Conservation (phyloP, 345 rosid species). For the Acer campestre region DNA sequence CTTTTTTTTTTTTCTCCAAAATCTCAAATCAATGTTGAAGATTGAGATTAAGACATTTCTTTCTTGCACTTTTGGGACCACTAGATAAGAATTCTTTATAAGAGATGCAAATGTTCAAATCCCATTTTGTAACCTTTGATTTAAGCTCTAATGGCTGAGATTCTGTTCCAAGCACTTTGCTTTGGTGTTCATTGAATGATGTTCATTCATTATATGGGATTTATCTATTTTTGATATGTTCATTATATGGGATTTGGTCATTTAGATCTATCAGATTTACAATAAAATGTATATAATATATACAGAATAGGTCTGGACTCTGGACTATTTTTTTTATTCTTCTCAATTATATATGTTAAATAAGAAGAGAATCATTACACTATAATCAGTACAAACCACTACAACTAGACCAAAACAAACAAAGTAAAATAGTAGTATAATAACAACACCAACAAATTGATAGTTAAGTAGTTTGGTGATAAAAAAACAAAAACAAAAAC, state of each 20-base stretch:
- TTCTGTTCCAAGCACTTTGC: not conserved
- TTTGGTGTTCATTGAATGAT: not conserved
- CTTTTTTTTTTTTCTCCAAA: not conserved
- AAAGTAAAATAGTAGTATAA: too few species aligned
- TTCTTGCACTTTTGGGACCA: constrained; percentile 22
- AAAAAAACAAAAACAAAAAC: not conserved
- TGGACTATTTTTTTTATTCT: not conserved
- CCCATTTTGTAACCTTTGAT: not conserved
- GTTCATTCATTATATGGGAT: too few species aligned
- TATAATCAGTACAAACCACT: too few species aligned
- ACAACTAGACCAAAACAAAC: too few species aligned
- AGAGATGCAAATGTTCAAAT: not conserved
- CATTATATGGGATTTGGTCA: too few species aligned
- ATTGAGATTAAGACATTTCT: constrained; percentile 18
- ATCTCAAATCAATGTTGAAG: constrained; percentile 12
- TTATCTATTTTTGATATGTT: too few species aligned
- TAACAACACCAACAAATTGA: too few species aligned
- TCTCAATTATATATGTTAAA: not conserved
- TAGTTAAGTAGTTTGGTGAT: not conserved
- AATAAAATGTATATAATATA: too few species aligned
- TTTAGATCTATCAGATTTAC: too few species aligned
- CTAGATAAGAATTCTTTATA: not conserved
- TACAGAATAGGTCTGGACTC: not conserved
- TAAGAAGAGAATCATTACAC: too few species aligned
- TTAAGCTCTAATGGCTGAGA: constrained; percentile 14